Percentiles rank a stretch among this genome's conserved stretches.
Conservation (phyloP, 352 stramenopile genomes). For the Aphanomyces cochlioides region DNA sequence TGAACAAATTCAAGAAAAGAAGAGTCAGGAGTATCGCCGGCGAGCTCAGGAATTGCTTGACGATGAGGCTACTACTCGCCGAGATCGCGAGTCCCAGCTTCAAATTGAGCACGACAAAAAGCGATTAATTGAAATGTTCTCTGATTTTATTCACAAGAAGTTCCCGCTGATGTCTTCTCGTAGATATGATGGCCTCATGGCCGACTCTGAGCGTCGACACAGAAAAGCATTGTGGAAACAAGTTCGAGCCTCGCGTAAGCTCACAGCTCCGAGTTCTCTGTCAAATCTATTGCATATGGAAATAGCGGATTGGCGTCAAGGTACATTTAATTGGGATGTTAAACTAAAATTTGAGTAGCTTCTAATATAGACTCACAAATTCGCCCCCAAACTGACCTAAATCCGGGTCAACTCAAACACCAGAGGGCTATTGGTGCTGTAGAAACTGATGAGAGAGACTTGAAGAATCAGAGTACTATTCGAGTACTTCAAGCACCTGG, state of each 20-base stretch:
- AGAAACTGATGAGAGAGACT: no score
- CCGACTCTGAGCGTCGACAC: slow-evolving; percentile 1
- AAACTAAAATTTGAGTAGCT: neutral
- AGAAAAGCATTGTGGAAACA: slow-evolving; percentile 13
- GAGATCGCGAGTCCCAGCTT: neutral
- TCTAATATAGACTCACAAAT: neutral
- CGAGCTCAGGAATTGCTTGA: slow-evolving; percentile 5
- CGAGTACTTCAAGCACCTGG: slow-evolving; percentile 19
- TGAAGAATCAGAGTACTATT: neutral
- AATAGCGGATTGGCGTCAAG: slow-evolving; percentile 2
- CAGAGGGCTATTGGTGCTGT: no score
- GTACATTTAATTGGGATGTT: neutral
- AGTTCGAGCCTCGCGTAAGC: slow-evolving; percentile 9
- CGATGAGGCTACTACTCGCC: neutral
- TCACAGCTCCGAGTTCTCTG: neutral
- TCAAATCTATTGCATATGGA: neutral
- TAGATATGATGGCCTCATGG: slow-evolving; percentile 23
- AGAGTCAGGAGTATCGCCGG: neutral
- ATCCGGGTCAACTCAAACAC: no score
- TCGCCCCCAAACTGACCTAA: neutral
- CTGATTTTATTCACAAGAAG: neutral
- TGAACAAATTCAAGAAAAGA: slow-evolving; percentile 4
- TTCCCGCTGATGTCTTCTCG: neutral
- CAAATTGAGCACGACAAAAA: slow-evolving; percentile 19
- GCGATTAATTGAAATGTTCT: slow-evolving; percentile 16